Evolutionary conservation across 805 yeast genomes (phyloP).

Genomic region (Pichia paraexigua): DNA sequence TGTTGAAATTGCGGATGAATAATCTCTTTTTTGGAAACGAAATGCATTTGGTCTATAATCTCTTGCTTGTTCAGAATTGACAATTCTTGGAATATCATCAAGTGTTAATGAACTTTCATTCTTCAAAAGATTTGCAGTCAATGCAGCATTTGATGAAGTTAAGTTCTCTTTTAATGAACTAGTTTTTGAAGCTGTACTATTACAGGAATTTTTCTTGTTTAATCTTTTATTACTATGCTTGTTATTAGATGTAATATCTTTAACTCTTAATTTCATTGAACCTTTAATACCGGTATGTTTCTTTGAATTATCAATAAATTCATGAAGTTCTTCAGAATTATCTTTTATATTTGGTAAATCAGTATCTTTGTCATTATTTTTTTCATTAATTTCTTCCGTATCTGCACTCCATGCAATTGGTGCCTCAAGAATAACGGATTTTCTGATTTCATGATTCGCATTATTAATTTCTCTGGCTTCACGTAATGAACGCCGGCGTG

Average conservation of each 20-base stretch:
- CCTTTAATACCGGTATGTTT: conserved; percentile 20
- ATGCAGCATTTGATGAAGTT: conserved; percentile 31
- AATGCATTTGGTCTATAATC: conserved; percentile 90
- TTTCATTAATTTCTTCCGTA: conserved; percentile 11
- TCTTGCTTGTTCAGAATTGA: conserved; percentile 93
- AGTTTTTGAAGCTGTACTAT: neutral
- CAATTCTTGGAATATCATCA: conserved; percentile 95
- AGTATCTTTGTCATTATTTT: neutral
- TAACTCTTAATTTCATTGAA: conserved; percentile 24
- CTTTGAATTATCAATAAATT: conserved; percentile 11
- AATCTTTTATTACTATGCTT: conserved; percentile 1
- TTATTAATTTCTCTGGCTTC: conserved; percentile 50
- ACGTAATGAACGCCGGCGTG: conserved; percentile 64
- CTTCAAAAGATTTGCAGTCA: conserved; percentile 59
- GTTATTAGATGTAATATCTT: conserved; percentile 23
- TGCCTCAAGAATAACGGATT: conserved; percentile 57
- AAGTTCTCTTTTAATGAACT: neutral
- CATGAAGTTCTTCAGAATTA: neutral
- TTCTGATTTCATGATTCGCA: conserved; percentile 51
- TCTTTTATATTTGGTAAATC: neutral
- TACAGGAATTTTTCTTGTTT: conserved; percentile 26
- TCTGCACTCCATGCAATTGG: conserved; percentile 40
- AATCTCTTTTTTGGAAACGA: conserved; percentile 54
- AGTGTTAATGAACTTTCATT: conserved; percentile 81
- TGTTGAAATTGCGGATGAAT: conserved; percentile 28